Base-by-base conservation (phyloP, 1,284 basidiomycete species). In the Veloporphyrellus conicus region DNA sequence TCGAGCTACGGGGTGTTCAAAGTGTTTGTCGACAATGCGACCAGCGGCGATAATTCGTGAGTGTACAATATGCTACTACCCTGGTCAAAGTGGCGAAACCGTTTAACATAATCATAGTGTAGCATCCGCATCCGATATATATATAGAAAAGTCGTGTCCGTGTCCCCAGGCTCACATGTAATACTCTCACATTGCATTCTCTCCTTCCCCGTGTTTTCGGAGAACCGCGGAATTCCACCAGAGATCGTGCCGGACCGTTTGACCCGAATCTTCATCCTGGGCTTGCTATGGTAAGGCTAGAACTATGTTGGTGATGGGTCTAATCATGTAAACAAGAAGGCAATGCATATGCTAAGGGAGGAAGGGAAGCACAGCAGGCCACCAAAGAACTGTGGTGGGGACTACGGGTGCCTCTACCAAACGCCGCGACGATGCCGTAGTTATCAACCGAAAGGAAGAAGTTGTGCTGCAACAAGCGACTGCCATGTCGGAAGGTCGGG, bases 181-280 rank as follows among this genome's bases (percentile, higher is more conserved):
- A n/a, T n/a, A 16, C 76, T 98, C 7, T 93, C 91, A 4, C 95
- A 98, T 65, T 73, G 81, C 28, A 75, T 96, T 48, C 76, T 91
- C 53, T 77, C 83, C 8, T 96, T 91, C 1, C 79, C 91, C 0
- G 83, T 97, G 42, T 79, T 99, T 32, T 81, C 85, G 19, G 85
- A 78, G 36, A 91, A 94, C 60, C 84, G 88, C 41, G 73, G 77
- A 52, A 85, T 87, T 54, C 82, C 85, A 43, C 80, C 81, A 23
- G 82, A 81, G 47, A 72, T 79, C 6, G 77, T 78, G 71, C 69
- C 0, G 75, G 71, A 14, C 72, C 73, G 22, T 74, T 99, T 15
- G 95, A 99, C 67, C 93, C 95, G 2, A 91, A 82, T 62, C 76
- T 96, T 57, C 96, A 99, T 68, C 96, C 96, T 1, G 95, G 99